phyloP scores from a whole-genome alignment of 208 protist species.

The Leptomonas seymouri region DNA sequence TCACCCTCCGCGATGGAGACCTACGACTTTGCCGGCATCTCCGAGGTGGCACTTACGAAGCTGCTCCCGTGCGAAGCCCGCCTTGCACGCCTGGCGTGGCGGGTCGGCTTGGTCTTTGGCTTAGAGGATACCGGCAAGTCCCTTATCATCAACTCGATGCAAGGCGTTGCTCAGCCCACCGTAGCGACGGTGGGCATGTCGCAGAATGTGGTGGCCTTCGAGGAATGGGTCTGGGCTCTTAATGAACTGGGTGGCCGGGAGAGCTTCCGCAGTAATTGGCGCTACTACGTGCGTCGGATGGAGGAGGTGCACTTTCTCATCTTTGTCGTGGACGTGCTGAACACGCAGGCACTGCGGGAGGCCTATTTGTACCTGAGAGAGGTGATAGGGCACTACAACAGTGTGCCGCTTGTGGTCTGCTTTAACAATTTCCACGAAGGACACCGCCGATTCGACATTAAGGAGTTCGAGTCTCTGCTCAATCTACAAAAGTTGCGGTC shows the following conservation, averaged over 20 bases:
- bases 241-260: slow-evolving; percentile 87
- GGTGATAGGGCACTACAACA: slow-evolving; percentile 55
- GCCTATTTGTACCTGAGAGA: slow-evolving; percentile 61
- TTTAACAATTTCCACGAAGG: slow-evolving; percentile 82
- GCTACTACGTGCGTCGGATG: slow-evolving; percentile 71
- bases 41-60: slow-evolving; percentile 61
- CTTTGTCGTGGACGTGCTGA: slow-evolving; percentile 77
- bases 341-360: slow-evolving; percentile 41
- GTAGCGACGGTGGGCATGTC: slow-evolving; percentile 83
- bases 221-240: slow-evolving; percentile 83
- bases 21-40: slow-evolving; percentile 69
- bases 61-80: slow-evolving; percentile 76
- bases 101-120: slow-evolving; percentile 70
- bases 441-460: slow-evolving; percentile 37
- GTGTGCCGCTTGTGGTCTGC: slow-evolving; percentile 68
- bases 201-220: slow-evolving; percentile 70
- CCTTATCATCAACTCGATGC: slow-evolving; percentile 76
- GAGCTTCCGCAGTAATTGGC: slow-evolving; percentile 82
- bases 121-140: slow-evolving; percentile 87
- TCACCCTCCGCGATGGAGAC: not conserved
- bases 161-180: slow-evolving; percentile 60
- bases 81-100: slow-evolving; percentile 57
- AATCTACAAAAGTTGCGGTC: slow-evolving; percentile 55
- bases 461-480: slow-evolving; percentile 42
- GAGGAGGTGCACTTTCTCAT: slow-evolving; percentile 75